Evolutionary conservation across 257 asterid species (phyloP).

Genomic region (Forsythia viridissima): DNA sequence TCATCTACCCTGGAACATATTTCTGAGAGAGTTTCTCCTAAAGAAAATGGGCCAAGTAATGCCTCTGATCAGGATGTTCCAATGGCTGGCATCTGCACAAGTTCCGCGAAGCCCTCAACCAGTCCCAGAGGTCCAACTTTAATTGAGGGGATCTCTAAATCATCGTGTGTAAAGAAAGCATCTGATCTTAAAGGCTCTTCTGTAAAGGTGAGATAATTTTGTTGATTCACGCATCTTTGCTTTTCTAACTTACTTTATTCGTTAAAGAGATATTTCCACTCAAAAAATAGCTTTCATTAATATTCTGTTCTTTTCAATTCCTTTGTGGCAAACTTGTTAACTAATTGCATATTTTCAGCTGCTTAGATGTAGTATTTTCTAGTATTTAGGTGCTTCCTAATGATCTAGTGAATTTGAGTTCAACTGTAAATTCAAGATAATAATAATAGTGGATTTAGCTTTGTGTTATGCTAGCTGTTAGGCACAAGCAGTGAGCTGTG

Average conservation of each 20-base stretch:
- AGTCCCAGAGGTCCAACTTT: constrained; percentile 74
- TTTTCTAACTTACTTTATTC: neutral
- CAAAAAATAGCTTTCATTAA: constrained; percentile 1
- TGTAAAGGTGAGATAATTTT: constrained; percentile 52
- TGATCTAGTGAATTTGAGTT: neutral
- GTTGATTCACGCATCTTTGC: neutral
- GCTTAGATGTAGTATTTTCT: neutral
- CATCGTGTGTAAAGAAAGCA: constrained; percentile 82
- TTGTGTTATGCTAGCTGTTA: neutral
- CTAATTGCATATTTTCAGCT: neutral
- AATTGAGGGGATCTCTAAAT: constrained; percentile 89
- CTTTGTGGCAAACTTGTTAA: neutral
- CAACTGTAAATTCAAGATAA: neutral
- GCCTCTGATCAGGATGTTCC: constrained; percentile 75
- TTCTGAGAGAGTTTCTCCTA: constrained; percentile 71
- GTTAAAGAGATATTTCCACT: neutral
- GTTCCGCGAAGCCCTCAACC: constrained; percentile 49
- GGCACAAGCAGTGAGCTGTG: neutral
- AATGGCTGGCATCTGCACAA: constrained; percentile 68
- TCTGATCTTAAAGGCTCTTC: constrained; percentile 86
- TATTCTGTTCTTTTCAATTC: constrained; percentile 4
- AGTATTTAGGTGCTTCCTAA: neutral
- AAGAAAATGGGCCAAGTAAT: constrained; percentile 71
- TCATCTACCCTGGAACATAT: constrained; percentile 75
- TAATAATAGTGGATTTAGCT: neutral